A percentile compares a stretch with the other conserved stretches of the same genome.
phyloP scores from a whole-genome alignment of 2,329 filamentous ascomycete genomes.

The Lojkania enalia region DNA sequence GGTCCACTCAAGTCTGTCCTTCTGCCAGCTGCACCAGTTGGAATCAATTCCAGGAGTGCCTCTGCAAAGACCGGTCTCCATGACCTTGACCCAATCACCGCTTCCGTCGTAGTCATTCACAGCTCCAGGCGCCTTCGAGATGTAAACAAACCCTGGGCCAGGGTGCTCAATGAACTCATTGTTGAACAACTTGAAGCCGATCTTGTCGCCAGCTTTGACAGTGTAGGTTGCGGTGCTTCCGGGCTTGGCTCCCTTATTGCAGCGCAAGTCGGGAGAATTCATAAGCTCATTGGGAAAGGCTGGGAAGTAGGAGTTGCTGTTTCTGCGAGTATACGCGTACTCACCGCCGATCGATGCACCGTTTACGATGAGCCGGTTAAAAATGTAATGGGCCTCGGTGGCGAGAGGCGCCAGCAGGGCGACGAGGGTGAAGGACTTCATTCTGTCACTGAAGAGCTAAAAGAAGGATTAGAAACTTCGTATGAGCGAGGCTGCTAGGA shows the following conservation, averaged over 20 bases:
- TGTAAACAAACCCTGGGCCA: constrained; percentile 43
- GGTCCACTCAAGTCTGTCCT: constrained; percentile 49
- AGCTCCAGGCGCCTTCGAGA: constrained; percentile 61
- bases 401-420: constrained; percentile 29
- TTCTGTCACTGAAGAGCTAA: constrained; percentile 17
- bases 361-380: constrained; percentile 43
- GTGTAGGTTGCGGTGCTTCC: constrained; percentile 42
- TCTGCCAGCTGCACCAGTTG: constrained; percentile 43
- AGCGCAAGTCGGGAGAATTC: constrained; percentile 38
- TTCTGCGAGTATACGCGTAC: constrained; percentile 41
- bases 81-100: constrained; percentile 46
- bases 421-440: constrained; percentile 35
- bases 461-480: neutral
- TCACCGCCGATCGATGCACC: constrained; percentile 34
- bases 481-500: too few species aligned
- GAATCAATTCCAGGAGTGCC: constrained; percentile 26
- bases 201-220: constrained; percentile 51
- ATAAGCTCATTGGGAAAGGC: constrained; percentile 34
- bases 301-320: constrained; percentile 42
- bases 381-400: constrained; percentile 42
- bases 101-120: constrained; percentile 71
- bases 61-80: constrained; percentile 36
- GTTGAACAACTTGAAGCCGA: constrained; percentile 57
- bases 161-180: constrained; percentile 52
- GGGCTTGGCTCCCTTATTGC: constrained; percentile 40